Base-by-base conservation (phyloP, 2,329 filamentous ascomycete genomes). In the Alternaria sp. region DNA sequence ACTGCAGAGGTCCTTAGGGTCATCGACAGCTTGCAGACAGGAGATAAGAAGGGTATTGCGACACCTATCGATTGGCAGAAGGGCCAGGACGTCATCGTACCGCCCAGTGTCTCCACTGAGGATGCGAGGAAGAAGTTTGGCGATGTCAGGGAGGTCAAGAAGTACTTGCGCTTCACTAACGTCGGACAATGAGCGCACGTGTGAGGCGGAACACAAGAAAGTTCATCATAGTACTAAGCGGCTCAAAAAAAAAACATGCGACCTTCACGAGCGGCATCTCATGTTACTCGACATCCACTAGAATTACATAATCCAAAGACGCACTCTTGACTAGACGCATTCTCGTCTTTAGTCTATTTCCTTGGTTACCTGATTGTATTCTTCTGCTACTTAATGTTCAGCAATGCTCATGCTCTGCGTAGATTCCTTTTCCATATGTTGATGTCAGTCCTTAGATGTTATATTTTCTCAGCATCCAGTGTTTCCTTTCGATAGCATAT, bases 51-150 rank as follows among this genome's bases (percentile, higher is more conserved):
- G 86, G 91, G 90, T 73, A 83, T 97, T 77, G 93, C 91, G 68
- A 95, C 92, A 58, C 93, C 93, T 51, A 94, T 97, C 81, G 91
- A 97, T 85, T 97, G 93, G 93, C 84, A 90, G 40, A 89, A 89
- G 45, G 93, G 93, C 56, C 91, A 97, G 74, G 93, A 97, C 78
- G 94, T 97, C 70, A 97, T 97, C 77, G 92, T 97, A 65, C 92
- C 93, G 77, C 92, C 93, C 48, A 85, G 85, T 63, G 88, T 97
- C 78, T 90, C 88, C 79, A 93, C 92, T 65, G 91, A 92, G 80
- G 90, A 95, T 83, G 94, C 93, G 76, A 90, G 90, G 86, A 89
- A 90, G 82, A 89, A 97, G 76, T 97, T 97, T 86, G 92, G 92
- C 65, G 86, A 94, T 60, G 82, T 89, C 36, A 80, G 83, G 69